Evolutionary conservation across 2,329 filamentous ascomycete genomes (phyloP), one percentile per base, ranked within the genome.

Genomic region (Aspergillus neotritici): DNA sequence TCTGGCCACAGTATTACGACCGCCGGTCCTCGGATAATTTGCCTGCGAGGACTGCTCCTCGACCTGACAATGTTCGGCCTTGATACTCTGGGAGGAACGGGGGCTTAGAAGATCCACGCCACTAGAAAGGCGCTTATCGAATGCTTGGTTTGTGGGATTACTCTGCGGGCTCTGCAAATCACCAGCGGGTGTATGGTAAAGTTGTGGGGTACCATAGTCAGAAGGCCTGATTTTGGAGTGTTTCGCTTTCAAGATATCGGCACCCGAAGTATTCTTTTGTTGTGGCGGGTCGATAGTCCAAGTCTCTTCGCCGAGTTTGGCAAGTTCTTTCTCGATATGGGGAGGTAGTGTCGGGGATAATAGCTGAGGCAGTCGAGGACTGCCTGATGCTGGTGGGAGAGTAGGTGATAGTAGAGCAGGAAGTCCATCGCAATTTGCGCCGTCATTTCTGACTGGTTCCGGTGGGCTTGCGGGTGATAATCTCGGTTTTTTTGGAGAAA

Each of bases 331-430:
- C 51, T 77, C 73, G 34, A 82, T 71, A 41, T 73, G 74, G 2
- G 74, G 67, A 5, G 78, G 78, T 4, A 82, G 65, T 11, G 75
- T 78, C 3, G 78, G 77, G 4, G 78, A 81, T n/a, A 81, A 62
- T 30, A 79, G 67, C 8, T 70, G 67, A 9, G 78, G 78, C 13
- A 80, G 60, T 42, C 60, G 67, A 17, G 62, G 60, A 14, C 52
- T 56, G 42, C 47, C 46, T 16, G 73, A 60, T 34, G 69, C 68
- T 16, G 70, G 68, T 17, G 62, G 75, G 49, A 71, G 61, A 15
- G 63, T 66, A 28, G 65, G 65, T 17, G 65, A 68, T 31, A 67
- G 51, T 29, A 70, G 59, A 30, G 56, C 58, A 17, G 67, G 67
- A 15, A 70, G 55, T 15, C 51, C 47, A 37, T 56, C 57, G 5